Evolutionary conservation across 2,329 filamentous ascomycete genomes (phyloP), one percentile per base, ranked within the genome.

Genomic region (Orbilia ellipsospora): DNA sequence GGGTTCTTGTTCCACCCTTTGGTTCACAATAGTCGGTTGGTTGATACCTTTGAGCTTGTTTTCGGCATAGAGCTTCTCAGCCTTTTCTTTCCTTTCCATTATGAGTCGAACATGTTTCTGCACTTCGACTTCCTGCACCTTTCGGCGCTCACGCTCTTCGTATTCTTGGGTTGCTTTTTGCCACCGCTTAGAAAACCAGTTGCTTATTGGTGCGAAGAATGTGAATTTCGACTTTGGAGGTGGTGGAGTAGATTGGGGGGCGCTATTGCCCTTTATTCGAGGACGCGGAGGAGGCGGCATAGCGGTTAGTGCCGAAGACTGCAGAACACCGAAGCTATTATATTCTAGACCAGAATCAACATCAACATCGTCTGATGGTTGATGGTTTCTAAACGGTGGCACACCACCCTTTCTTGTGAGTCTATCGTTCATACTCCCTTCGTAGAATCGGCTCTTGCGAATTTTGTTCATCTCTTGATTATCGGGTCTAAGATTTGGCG

Each of bases 371-470:
- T 31, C 72, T 13, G 66, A 23, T 5, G 72, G 60, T 23, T 60
- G 13, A 18, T 45, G 56, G 36, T 70, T 76, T 15, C 48, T 42
- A 16, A 76, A 76, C 7, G 72, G 72, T n/a, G 72, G 72, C 8
- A 76, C 72, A 2, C 72, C 72, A 4, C 72, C 72, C 48, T 48
- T 61, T 12, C 72, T 63, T 1, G 72, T 94, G 36, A 88, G 85
- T 78, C 91, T 89, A 82, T 96, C 92, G 80, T 90, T 92, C 92
- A 97, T 94, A 80, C 90, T 94, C 48, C 91, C 93, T 83, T 97
- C 93, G 44, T 87, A 82, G 78, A 90, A 90, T 65, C 83, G 90
- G 80, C 77, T 79, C 62, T 72, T 60, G 8, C 75, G 65, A 28
- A 67, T 65, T 12, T 63, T 48, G 13, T 57, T 68, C 23, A 68